These are phyloP conservation scores for Lithospermum erythrorhizon DNA, from an alignment of 257 asterid genomes.

Conservation along the genomic window DNA sequence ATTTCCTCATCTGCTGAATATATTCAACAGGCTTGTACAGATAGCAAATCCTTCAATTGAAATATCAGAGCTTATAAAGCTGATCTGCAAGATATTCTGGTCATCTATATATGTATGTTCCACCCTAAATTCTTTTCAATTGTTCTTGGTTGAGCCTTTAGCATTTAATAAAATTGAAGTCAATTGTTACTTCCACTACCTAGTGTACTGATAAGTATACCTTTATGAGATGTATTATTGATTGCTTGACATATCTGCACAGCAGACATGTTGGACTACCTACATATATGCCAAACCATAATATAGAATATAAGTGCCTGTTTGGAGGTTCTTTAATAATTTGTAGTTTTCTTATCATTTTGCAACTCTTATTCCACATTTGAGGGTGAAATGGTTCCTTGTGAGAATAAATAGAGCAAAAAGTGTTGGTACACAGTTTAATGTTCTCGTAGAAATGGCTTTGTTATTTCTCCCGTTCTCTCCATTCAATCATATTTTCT, in stretches of 20 bases:
- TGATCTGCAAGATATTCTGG: conserved; percentile 96
- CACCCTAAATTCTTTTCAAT: neutral
- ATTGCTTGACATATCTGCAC: too few species aligned
- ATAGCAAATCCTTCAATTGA: conserved; percentile 70
- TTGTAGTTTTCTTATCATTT: neutral
- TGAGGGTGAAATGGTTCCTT: neutral
- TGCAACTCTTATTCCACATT: neutral
- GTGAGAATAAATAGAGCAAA: neutral
- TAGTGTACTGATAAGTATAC: neutral
- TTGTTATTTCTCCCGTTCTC: neutral
- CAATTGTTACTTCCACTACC: neutral
- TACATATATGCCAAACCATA: neutral
- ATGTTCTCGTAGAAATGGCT: neutral
- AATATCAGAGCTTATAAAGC: conserved; percentile 90
- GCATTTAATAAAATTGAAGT: neutral
- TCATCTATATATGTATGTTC: conserved; percentile 83
- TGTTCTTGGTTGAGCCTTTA: neutral
- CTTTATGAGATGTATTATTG: neutral
- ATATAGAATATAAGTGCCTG: neutral
- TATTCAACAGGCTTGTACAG: conserved; percentile 75
- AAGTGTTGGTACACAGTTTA: neutral
- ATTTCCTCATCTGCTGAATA: conserved; percentile 75
- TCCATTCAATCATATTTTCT: too few species aligned
- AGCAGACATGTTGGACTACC: too few species aligned
- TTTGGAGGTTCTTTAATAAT: neutral